Percentiles rank a stretch among this genome's conserved stretches.
Evolutionary conservation across 352 stramenopile species (phyloP).

Genomic region (Phytopythium boreale): DNA sequence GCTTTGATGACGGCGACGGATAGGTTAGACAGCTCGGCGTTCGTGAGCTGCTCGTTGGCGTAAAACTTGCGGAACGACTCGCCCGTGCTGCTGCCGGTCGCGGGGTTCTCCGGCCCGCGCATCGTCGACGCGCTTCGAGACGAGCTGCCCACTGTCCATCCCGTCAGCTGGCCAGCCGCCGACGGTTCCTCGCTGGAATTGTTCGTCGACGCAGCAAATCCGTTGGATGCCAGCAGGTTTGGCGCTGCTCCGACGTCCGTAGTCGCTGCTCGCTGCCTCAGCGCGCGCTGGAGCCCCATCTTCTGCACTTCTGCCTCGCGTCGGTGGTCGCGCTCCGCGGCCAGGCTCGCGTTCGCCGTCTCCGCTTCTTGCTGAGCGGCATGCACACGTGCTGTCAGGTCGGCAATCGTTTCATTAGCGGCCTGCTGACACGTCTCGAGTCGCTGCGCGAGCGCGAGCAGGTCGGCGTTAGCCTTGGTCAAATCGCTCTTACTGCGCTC

Average conservation of each 20-base stretch:
- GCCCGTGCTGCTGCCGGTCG: background rate
- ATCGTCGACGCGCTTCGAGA: background rate
- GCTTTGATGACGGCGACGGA: slow-evolving; percentile 72
- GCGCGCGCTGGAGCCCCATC: slow-evolving; percentile 45
- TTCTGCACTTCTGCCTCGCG: slow-evolving; percentile 59
- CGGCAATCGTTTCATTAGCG: slow-evolving; percentile 62
- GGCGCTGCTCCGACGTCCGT: background rate
- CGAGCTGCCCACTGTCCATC: background rate
- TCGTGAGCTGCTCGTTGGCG: slow-evolving; percentile 58
- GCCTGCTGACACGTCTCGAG: slow-evolving; percentile 50
- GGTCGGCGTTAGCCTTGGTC: slow-evolving; percentile 33
- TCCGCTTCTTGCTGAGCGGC: slow-evolving; percentile 58
- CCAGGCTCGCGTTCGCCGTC: slow-evolving; percentile 24
- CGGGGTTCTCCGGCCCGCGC: slow-evolving; percentile 1
- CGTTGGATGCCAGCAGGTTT: background rate
- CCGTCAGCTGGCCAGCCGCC: background rate
- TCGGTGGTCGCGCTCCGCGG: slow-evolving; percentile 54
- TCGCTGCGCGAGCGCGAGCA: slow-evolving; percentile 40
- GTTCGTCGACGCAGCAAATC: background rate
- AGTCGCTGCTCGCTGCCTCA: slow-evolving; percentile 26
- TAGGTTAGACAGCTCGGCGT: slow-evolving; percentile 60
- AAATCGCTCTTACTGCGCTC: slow-evolving; percentile 62
- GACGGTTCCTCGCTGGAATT: background rate
- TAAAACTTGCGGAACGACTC: slow-evolving; percentile 55
- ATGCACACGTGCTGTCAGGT: slow-evolving; percentile 45